phyloP scores from a whole-genome alignment of 106 monocot species.

The Allium cepa region DNA sequence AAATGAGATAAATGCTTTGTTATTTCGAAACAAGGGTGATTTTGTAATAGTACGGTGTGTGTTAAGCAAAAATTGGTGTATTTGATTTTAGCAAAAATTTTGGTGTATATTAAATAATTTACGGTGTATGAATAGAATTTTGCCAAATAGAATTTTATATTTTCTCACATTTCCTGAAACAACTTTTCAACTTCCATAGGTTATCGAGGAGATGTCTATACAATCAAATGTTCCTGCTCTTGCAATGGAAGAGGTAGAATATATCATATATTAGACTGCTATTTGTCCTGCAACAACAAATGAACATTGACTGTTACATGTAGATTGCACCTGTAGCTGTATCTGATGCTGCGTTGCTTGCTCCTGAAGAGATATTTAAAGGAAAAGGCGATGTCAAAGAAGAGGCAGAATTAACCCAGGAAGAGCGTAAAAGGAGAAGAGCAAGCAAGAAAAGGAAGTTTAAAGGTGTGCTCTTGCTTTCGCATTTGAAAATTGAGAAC shows the following conservation, averaged over 20 bases:
- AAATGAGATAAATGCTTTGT: no score
- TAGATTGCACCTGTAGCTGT: constrained; percentile 92
- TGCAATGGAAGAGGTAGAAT: constrained; percentile 94
- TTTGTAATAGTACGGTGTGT: no score
- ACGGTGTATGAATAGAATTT: no score
- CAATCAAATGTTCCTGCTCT: constrained; percentile 89
- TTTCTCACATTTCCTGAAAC: background rate
- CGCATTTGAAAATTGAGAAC: no score
- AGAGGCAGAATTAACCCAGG: constrained; percentile 64
- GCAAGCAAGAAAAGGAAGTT: constrained; percentile 88
- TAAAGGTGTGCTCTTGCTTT: constrained; percentile 39
- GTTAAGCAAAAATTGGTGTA: no score
- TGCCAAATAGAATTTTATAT: background rate
- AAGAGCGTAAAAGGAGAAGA: constrained; percentile 73
- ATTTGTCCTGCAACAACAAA: background rate
- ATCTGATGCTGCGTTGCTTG: constrained; percentile 94
- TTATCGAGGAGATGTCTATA: constrained; percentile 95
- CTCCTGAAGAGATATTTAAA: constrained; percentile 91
- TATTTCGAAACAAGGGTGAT: no score
- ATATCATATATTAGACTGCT: background rate
- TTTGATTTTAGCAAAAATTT: no score
- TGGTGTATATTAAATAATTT: no score
- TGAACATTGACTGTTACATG: background rate
- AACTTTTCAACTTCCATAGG: constrained; percentile 25
- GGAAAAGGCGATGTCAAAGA: constrained; percentile 94